Base-by-base conservation (phyloP, 1,284 basidiomycete genomes). In the Austropuccinia psidii region DNA sequence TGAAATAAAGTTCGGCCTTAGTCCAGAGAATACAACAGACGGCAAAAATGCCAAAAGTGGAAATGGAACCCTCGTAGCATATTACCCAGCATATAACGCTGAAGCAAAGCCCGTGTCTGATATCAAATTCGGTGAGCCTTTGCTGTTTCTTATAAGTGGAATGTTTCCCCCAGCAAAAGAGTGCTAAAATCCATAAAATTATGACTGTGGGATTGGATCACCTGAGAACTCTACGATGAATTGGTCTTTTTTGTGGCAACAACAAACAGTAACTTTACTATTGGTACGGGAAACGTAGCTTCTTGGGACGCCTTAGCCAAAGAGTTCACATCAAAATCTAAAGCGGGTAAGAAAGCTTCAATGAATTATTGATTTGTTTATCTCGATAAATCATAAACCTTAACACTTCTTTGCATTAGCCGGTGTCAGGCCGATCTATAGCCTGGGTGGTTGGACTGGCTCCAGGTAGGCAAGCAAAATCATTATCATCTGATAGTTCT, bases 401-500 rank as follows among this genome's bases (percentile, higher is more conserved):
- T 64, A 29, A 24, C 4, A 17, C 29, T 64, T 27, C 33, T 31
- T 8, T 7, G 21, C 19, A 43, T 29, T 19, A 73, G 69, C 45
- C 49, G 35, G 45, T 35, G 69, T 73, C 8, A 50, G 24, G 1
- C 69, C 69, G 39, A 41, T 45, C 7, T 64, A 50, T 27, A 27
- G 27, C 54, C 29, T 73, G 17, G 69, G 69, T 39, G 69, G 69
- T 24, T 73, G 69, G 69, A 50, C 27, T 24, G 69, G 69, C 21
- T 50, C 54, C n/a, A 52, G 41, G 69, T 73, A 6, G 55, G 60
- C 13, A 33, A 49, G 24, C 19, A 2, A 4, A 35, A 9, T 1
- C 17, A 55, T 29, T 37, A 19, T 29, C 17, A 19, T 52, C n/a
- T 15, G 31, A 49, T 6, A 21, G 17, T 29, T 13, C 33, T 8